Evolutionary conservation across 2,329 filamentous ascomycete species (phyloP).

Genomic region (Fusarium staphyleae): DNA sequence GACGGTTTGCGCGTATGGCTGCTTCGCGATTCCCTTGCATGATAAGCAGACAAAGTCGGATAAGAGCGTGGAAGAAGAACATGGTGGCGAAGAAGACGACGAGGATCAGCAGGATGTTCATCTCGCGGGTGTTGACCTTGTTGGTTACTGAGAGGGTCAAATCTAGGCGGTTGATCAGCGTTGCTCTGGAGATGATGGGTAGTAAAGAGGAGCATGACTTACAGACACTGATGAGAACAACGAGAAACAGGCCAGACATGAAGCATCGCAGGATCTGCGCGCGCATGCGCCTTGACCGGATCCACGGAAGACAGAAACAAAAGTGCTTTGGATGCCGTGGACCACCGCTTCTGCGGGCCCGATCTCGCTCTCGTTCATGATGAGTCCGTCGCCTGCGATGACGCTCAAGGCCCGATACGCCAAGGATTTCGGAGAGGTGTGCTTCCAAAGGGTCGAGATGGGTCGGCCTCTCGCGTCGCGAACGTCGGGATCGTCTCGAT

Average conservation of each 20-base stretch:
- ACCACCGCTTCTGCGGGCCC: constrained; percentile 18
- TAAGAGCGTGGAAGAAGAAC: constrained; percentile 81
- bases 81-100: constrained; percentile 76
- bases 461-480: constrained; percentile 7
- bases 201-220: constrained; percentile 47
- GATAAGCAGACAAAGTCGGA: constrained; percentile 74
- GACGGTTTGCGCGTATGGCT: constrained; percentile 33
- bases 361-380: constrained; percentile 9
- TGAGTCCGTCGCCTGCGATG: constrained; percentile 9
- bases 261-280: constrained; percentile 66
- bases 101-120: constrained; percentile 82
- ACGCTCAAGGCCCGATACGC: constrained; percentile 1
- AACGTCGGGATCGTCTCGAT: constrained; percentile 12
- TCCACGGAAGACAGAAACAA: constrained; percentile 62
- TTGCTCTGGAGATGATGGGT: not conserved
- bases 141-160: constrained; percentile 74
- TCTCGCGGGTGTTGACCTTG: constrained; percentile 69
- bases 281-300: constrained; percentile 61
- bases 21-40: constrained; percentile 54
- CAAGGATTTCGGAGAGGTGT: constrained; percentile 28
- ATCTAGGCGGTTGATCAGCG: constrained; percentile 57
- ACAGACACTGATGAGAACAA: constrained; percentile 70
- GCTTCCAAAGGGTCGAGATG: constrained; percentile 22
- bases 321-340: constrained; percentile 51
- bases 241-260: constrained; percentile 69